Base-by-base conservation (phyloP, 2,329 filamentous ascomycete species). In the Diaporthe australafricana region DNA sequence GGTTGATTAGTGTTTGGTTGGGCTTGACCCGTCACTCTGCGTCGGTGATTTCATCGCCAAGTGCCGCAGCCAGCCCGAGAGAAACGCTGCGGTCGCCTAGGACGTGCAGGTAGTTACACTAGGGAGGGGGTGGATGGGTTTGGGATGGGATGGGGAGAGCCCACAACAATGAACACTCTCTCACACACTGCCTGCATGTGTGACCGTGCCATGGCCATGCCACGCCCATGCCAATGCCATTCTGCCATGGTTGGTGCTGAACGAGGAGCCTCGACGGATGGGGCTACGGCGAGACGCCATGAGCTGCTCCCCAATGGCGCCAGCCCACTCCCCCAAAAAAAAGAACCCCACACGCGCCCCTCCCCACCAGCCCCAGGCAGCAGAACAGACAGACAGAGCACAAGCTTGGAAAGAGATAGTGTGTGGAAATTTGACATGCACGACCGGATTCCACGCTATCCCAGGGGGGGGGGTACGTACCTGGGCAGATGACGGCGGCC, bases 201-300 rank as follows among this genome's bases (percentile, higher is more conserved):
- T 40, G 38, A 40, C 38, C 38, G 14, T 16, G 38, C 38, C 32
- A 35, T 35, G 17, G 16, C 17, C 11, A 17, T 35, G 52, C 8
- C 32, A 35, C 9, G 32, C 32, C 32, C 5, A 5, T 35, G 32
- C 32, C 32, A 35, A 5, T 35, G 32, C 32, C 32, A 9, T n/a
- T n/a, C n/a, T n/a, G n/a, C n/a, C n/a, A n/a, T n/a, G n/a, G n/a
- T n/a, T n/a, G 32, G 32, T 35, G 5, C 32, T 35, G 32, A 35
- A 35, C 5, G 32, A 35, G 32, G n/a, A 22, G 22, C 12, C 12
- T 20, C 20, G 9, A 60, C 55, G 35, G 55, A 60, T 27, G 22
- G 55, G 35, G 56, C 38, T 60, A 60, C 56, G 57, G 57, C 57
- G 57, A 63, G 57, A 48, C 57, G 57, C 57, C 57, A 63, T 27